phyloP scores from a whole-genome alignment of 768 basidiomycete species.

The Suillus spraguei region DNA sequence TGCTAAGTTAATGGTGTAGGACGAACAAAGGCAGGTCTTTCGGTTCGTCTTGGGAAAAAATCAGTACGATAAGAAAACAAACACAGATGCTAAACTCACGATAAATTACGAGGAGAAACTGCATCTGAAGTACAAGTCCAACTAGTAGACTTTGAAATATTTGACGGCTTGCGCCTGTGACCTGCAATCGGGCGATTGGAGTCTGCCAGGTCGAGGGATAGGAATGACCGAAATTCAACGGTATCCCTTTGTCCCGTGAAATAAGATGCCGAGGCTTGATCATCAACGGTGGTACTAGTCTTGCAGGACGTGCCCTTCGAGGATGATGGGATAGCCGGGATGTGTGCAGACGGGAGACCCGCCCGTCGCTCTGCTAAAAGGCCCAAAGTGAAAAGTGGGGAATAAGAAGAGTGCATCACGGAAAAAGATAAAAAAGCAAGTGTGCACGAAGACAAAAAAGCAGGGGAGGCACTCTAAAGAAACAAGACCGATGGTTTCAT shows the following conservation, averaged over 20 bases:
- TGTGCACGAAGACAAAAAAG: not conserved
- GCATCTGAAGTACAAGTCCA: constrained; percentile 26
- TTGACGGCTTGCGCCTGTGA: constrained; percentile 36
- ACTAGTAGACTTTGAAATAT: constrained; percentile 32
- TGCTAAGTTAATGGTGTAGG: constrained; percentile 16
- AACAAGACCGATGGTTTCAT: not conserved
- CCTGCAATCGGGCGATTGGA: constrained; percentile 44
- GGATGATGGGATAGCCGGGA: constrained; percentile 20
- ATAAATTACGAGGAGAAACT: constrained; percentile 16
- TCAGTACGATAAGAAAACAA: not conserved
- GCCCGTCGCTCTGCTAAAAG: constrained; percentile 42
- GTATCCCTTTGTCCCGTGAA: constrained; percentile 44
- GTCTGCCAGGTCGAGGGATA: constrained; percentile 70
- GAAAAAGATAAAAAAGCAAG: not conserved
- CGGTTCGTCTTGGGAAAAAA: constrained; percentile 22
- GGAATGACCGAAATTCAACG: constrained; percentile 55
- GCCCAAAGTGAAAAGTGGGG: constrained; percentile 67
- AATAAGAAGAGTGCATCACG: constrained; percentile 40
- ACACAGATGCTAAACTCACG: constrained; percentile 15
- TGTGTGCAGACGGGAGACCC: constrained; percentile 21
- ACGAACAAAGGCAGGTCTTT: constrained; percentile 23
- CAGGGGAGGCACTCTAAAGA: not conserved
- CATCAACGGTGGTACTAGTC: constrained; percentile 23
- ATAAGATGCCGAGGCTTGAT: constrained; percentile 45
- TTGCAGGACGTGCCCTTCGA: constrained; percentile 3